Percentiles rank a stretch among this genome's conserved stretches.
Evolutionary conservation across 305 asterid species (phyloP).

Genomic region (Nicotiana rustica): DNA sequence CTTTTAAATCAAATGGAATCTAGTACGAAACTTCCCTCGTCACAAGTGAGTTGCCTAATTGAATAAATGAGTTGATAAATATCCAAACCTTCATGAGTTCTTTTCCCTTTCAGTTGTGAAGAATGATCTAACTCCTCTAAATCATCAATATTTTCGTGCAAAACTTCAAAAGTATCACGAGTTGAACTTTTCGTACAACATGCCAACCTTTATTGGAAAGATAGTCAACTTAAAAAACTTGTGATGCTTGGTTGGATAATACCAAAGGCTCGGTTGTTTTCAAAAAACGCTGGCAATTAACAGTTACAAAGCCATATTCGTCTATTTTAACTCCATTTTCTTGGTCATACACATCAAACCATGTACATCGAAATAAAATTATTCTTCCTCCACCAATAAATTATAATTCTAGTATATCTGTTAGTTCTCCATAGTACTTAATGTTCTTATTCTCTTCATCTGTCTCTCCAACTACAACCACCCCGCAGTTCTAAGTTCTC

Average conservation of each 20-base stretch:
- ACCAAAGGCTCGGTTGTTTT: no score
- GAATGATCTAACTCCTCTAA: not conserved
- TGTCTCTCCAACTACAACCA: not conserved
- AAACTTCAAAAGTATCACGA: not conserved
- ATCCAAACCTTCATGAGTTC: not conserved
- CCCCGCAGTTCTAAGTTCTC: no score
- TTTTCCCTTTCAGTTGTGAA: not conserved
- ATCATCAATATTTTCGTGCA: not conserved
- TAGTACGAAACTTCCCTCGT: not conserved
- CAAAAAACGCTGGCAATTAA: no score
- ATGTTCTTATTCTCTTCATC: not conserved
- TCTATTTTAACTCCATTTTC: not conserved
- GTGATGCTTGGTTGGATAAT: no score
- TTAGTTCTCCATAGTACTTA: not conserved
- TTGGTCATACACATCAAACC: not conserved
- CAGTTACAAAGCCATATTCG: no score
- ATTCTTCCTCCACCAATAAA: not conserved
- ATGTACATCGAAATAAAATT: not conserved
- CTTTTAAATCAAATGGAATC: no score
- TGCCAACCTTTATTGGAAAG: no score
- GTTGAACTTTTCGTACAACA: not conserved
- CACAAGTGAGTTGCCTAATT: no score
- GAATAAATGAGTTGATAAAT: not conserved
- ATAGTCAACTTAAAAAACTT: no score
- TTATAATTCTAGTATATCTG: not conserved